Evolutionary conservation across 1,284 basidiomycete species (phyloP), one percentile per base, ranked within the genome.

Genomic region (Rhodotorula sp.): DNA sequence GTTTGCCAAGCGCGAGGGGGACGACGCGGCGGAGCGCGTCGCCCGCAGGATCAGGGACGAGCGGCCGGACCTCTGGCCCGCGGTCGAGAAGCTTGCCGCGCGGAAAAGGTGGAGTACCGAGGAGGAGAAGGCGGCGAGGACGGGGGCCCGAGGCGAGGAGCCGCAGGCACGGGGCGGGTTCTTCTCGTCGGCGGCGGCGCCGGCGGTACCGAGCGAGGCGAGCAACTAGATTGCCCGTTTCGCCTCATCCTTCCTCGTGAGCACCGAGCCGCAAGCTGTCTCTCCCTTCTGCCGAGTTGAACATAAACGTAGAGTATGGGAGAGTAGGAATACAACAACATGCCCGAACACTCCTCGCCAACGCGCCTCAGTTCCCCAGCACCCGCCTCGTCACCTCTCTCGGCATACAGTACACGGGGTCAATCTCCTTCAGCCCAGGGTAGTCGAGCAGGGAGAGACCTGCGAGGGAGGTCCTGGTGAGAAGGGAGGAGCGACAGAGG

Each of bases 351-450:
- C 15, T 29, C n/a, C 50, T 29, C n/a, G 48, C 3, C 46, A n/a
- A n/a, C 39, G 39, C 44, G 19, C 27, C 1, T 34, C 19, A 54
- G 32, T 54, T 54, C 15, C 32, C 27, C 21, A 58, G 36, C 15
- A 83, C 84, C 70, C 75, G 76, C 79, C 90, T 87, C 36, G 92
- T 94, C 21, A 94, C 80, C 7, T 82, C 80, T 1, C 89, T 89
- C 1, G 95, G 96, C 92, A 99, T 94, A 83, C 95, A 98, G 81
- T 95, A 98, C 32, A 97, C 89, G 0, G 96, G 96, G 81, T 98
- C 96, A 37, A 98, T 84, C 75, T 91, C 89, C 46, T 87, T 84
- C 32, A 98, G 82, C 0, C 88, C 90, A 0, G 91, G 89, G 80
- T 94, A 95, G n/a, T 92, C 92, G 13, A 97, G 85, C 17, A 98